phyloP scores from a whole-genome alignment of 441 rosid genomes.

The Capsella rubella region DNA sequence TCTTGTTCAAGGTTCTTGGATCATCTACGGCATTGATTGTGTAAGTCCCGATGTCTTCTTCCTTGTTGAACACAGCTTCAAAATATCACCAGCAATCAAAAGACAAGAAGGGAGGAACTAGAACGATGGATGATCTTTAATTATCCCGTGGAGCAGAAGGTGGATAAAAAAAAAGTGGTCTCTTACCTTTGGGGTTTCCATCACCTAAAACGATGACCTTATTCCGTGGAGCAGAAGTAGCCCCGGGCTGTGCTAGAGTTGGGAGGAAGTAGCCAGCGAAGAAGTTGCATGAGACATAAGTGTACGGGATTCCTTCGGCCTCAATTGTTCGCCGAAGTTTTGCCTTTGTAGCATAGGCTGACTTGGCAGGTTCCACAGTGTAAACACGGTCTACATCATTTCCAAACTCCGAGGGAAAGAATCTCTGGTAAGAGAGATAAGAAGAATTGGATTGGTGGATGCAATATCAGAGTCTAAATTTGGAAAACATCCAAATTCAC shows the following conservation, averaged over 20 bases:
- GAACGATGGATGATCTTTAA: background rate
- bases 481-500: no score
- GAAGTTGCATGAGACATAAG: slow-evolving; percentile 57
- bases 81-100: background rate
- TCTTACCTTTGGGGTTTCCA: slow-evolving; percentile 69
- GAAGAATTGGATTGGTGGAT: background rate
- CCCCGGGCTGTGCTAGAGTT: slow-evolving; percentile 56
- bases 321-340: slow-evolving; percentile 53
- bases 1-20: slow-evolving; percentile 74
- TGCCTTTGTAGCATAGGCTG: slow-evolving; percentile 47
- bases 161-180: background rate
- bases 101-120: background rate
- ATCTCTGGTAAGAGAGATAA: slow-evolving; percentile 44
- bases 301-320: slow-evolving; percentile 57
- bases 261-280: slow-evolving; percentile 66
- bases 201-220: slow-evolving; percentile 65
- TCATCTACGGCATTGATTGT: slow-evolving; percentile 71
- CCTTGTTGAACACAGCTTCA: slow-evolving; percentile 63
- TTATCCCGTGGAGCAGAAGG: no score
- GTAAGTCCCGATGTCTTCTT: slow-evolving; percentile 63
- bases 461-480: background rate
- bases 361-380: slow-evolving; percentile 60
- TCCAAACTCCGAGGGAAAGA: slow-evolving; percentile 69
- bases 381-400: slow-evolving; percentile 58
- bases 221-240: slow-evolving; percentile 60